Base-by-base conservation (phyloP, 140 eudicot species). In the Stevia rebaudiana region DNA sequence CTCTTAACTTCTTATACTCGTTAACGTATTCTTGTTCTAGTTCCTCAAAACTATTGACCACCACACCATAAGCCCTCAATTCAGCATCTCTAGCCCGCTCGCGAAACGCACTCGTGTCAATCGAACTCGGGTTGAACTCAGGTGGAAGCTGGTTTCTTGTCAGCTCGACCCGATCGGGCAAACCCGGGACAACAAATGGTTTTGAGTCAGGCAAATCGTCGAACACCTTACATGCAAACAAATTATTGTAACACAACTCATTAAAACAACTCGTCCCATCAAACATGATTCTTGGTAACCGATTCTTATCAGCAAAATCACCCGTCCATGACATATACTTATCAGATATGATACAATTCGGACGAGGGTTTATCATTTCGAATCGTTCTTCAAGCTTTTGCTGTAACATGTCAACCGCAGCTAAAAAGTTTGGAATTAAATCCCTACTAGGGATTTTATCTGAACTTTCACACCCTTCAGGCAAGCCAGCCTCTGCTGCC, bases 381-480 rank as follows among this genome's bases (percentile, higher is more conserved):
- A 39, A 76, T 21, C 63, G 69, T 17, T 67, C 40, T 62, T 80
- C 85, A 1, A 80, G 51, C 51, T 28, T 28, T 28, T 28, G 33
- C 33, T 28, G 33, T 28, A 56, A 1, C 65, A 80, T 24, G 63
- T 67, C 71, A 56, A 71, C 44, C 2, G 81, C 81, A 9, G 46
- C 17, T 43, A 61, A 19, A 57, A 80, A 80, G 48, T 76, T 75
- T 3, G 63, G 71, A 4, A 58, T 54, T 6, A 71, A 24, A 43
- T 56, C 81, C 11, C 54, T 0, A 41, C 76, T 67, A 15, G 81
- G 79, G 61, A 88, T 63, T 40, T 63, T 44, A 69, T 88, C 96
- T 3, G 76, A 75, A 69, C 75, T 86, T 71, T 89, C 97, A 50
- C 97, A 89, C 0, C 87, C 86, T 3, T 67, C 66, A 0, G 94